These are phyloP conservation scores for Vachellia pachyceras DNA, from an alignment of 306 rosid species.

Conservation along the genomic window DNA sequence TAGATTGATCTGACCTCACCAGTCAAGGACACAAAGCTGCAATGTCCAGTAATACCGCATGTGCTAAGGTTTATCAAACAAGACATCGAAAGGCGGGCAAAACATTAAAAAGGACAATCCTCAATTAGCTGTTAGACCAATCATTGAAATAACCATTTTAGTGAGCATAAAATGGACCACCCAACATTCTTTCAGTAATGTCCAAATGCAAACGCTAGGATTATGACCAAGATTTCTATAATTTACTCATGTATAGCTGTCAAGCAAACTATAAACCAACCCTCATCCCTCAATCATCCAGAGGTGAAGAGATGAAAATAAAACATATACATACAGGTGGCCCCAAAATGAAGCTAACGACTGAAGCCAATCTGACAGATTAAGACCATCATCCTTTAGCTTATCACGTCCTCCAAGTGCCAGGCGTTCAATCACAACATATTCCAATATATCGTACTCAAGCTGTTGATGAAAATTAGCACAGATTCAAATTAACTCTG, in stretches of 20 bases:
- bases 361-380: conserved; percentile 99
- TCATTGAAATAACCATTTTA: conserved; percentile 18
- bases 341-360: conserved; percentile 99
- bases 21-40: conserved; percentile 51
- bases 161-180: conserved; percentile 12
- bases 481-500: conserved; percentile 13
- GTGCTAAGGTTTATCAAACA: conserved; percentile 52
- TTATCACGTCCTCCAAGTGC: conserved; percentile 96
- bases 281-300: conserved; percentile 20
- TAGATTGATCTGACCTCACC: conserved; percentile 49
- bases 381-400: conserved; percentile 96
- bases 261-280: conserved; percentile 29
- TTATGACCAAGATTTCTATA: conserved; percentile 28
- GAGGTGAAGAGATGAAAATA: conserved; percentile 16
- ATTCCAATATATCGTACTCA: conserved; percentile 96
- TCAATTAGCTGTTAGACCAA: conserved; percentile 14
- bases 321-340: conserved; percentile 80
- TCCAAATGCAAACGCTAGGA: conserved; percentile 24
- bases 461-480: conserved; percentile 61
- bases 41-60: conserved; percentile 56
- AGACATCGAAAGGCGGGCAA: conserved; percentile 3
- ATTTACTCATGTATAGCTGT: conserved; percentile 18
- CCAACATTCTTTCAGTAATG: conserved; percentile 14
- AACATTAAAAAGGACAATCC: conserved; percentile 24
- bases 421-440: conserved; percentile 96